Conservation (phyloP, 2,329 filamentous ascomycete genomes). For the Neonectria punicea region DNA sequence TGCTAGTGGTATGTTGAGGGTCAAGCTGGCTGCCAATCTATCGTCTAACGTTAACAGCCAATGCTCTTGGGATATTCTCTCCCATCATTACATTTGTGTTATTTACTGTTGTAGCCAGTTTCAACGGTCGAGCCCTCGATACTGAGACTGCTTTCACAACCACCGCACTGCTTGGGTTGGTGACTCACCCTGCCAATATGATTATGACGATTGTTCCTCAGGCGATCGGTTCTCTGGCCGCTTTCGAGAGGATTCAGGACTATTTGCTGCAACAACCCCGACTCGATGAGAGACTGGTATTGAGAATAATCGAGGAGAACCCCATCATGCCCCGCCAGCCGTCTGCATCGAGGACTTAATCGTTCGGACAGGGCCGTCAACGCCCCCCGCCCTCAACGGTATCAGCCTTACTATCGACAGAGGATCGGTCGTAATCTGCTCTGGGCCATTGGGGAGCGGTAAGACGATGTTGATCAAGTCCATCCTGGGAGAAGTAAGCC, state of each 20-base stretch:
- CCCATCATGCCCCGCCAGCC: neutral
- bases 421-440: neutral
- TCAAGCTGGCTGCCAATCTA: neutral
- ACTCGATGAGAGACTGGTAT: neutral
- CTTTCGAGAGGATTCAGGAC: neutral
- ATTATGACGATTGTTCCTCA: neutral
- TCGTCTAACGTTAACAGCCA: neutral
- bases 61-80: neutral
- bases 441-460: neutral
- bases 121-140: neutral
- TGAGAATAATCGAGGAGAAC: neutral
- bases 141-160: neutral
- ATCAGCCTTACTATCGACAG: neutral
- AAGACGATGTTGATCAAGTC: neutral
- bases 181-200: neutral
- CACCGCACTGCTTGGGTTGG: neutral
- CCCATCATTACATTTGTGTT: neutral
- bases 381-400: neutral
- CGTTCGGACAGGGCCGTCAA: neutral
- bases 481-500: neutral
- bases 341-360: neutral
- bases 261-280: neutral
- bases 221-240: neutral
- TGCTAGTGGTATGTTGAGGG: neutral
- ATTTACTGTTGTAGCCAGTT: neutral